Percentiles rank a stretch among this genome's conserved stretches.
Evolutionary conservation across 306 rosid genomes (phyloP).

Genomic region (Quercus ilex): DNA sequence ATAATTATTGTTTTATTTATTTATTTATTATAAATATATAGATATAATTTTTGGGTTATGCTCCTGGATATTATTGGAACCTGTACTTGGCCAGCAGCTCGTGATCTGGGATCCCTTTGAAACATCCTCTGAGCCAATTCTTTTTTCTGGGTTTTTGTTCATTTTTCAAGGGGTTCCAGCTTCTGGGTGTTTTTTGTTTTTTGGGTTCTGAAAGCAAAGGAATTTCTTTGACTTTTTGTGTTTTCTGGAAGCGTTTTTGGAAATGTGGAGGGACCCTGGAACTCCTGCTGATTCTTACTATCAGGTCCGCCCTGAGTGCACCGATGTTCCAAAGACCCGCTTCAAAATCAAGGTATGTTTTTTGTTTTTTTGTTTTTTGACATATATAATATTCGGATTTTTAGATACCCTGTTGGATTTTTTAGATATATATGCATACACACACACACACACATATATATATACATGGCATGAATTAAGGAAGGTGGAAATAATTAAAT

Average conservation of each 20-base stretch:
- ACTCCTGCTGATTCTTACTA: conserved; percentile 91
- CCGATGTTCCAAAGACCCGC: conserved; percentile 78
- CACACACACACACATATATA: too few relatives aligned
- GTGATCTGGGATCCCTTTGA: conserved; percentile 46
- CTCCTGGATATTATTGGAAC: too few relatives aligned
- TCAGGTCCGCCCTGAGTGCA: conserved; percentile 88
- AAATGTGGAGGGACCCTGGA: conserved; percentile 91
- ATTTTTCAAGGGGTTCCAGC: conserved; percentile 42
- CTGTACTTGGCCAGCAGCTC: background rate
- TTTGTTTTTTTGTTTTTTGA: background rate
- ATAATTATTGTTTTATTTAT: too few relatives aligned
- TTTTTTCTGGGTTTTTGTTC: conserved; percentile 41
- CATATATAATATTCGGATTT: background rate
- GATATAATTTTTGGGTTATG: too few relatives aligned
- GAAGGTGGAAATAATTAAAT: background rate
- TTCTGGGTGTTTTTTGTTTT: conserved; percentile 12
- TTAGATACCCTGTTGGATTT: background rate
- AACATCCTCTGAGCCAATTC: conserved; percentile 15
- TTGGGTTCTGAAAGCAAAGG: conserved; percentile 3
- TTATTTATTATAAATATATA: too few relatives aligned
- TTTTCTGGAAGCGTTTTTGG: conserved; percentile 23
- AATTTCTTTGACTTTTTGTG: background rate
- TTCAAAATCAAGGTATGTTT: conserved; percentile 76
- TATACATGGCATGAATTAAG: background rate
- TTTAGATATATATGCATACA: background rate